Percentiles rank a stretch among this genome's conserved stretches.
Evolutionary conservation across 371 early-diverging fungal species (phyloP).

Genomic region (Aphelidium insulamus): DNA sequence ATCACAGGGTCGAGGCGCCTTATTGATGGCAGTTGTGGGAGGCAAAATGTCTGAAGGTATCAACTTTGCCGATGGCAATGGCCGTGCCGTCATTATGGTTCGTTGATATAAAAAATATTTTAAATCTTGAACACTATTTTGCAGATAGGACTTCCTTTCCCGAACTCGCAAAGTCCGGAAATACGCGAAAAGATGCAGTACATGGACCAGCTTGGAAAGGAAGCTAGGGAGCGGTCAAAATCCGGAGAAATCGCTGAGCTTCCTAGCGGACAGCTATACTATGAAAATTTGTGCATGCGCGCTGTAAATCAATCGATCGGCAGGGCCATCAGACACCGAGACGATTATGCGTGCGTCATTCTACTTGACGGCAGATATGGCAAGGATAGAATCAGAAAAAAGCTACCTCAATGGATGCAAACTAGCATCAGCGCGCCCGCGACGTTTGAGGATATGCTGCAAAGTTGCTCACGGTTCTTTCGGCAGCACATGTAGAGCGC

Average conservation of each 20-base stretch:
- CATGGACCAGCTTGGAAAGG: conserved; percentile 28
- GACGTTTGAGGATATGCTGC: no score
- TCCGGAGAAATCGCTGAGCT: no score
- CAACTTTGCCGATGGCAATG: conserved; percentile 30
- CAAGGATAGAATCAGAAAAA: conserved; percentile 19
- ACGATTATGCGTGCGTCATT: conserved; percentile 57
- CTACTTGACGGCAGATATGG: conserved; percentile 43
- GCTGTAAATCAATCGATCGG: conserved; percentile 94
- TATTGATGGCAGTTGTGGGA: conserved; percentile 28
- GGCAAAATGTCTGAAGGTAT: conserved; percentile 39
- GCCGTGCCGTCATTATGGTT: conserved; percentile 25
- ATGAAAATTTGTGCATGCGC: conserved; percentile 82
- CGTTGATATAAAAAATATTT: no score
- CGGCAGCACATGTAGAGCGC: no score
- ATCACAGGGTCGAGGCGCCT: conserved; percentile 7
- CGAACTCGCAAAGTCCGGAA: conserved; percentile 19
- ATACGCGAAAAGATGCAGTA: conserved; percentile 54
- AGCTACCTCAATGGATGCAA: conserved; percentile 40
- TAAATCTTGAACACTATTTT: no score
- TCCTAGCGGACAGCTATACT: no score
- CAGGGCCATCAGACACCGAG: conserved; percentile 68
- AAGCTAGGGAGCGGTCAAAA: no score
- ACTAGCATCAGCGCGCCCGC: no score
- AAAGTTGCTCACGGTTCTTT: no score
- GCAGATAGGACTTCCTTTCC: conserved; percentile 37